Evolutionary conservation across 345 rosid genomes (phyloP).

Genomic region (Gossypium sturtianum): DNA sequence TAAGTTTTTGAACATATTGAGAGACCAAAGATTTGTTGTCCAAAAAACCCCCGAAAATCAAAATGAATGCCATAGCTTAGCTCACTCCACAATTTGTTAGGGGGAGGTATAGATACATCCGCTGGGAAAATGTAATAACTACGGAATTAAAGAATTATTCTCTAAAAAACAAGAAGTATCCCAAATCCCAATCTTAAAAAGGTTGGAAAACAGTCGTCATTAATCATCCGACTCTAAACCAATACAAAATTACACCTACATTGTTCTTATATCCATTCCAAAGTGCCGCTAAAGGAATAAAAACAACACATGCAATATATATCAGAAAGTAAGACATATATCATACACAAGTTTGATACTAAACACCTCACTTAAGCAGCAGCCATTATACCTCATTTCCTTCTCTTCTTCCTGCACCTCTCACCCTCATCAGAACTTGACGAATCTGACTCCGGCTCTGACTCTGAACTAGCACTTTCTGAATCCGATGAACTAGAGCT

Average conservation of each 20-base stretch:
- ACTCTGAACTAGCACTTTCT: constrained; percentile 14
- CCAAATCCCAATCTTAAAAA: too few relatives aligned
- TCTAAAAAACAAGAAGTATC: too few relatives aligned
- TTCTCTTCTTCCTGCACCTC: constrained; percentile 31
- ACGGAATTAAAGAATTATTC: too few relatives aligned
- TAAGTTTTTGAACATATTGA: too few relatives aligned
- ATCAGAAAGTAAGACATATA: too few relatives aligned
- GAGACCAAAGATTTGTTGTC: too few relatives aligned
- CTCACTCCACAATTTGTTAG: too few relatives aligned
- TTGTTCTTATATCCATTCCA: neutral
- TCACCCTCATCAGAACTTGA: constrained; percentile 35
- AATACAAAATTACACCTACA: neutral
- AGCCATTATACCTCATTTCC: neutral
- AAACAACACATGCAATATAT: neutral
- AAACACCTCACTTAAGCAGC: neutral
- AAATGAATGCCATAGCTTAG: too few relatives aligned
- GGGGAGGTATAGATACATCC: too few relatives aligned
- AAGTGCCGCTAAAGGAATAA: neutral
- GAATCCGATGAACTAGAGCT: constrained; percentile 21
- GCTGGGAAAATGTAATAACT: too few relatives aligned
- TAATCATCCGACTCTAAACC: neutral
- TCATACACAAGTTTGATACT: neutral
- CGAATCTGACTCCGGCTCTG: constrained; percentile 1
- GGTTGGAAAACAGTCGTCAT: neutral
- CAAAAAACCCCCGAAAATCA: too few relatives aligned